Percentiles rank a stretch among this genome's conserved stretches.
Conservation (phyloP, 2,329 filamentous ascomycete species). For the Tolypocladium tundrense region DNA sequence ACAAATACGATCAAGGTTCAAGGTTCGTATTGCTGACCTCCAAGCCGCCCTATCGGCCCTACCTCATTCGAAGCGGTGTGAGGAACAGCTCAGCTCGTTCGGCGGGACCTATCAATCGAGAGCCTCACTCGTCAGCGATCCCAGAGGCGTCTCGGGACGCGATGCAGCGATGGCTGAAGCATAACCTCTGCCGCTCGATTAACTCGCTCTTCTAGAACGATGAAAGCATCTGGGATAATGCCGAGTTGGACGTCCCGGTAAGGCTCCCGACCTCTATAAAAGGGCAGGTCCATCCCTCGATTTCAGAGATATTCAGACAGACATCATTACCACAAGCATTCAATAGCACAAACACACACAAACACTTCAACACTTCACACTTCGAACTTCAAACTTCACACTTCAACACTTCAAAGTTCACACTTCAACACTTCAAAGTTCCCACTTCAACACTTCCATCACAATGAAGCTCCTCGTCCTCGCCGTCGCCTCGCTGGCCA, state of each 20-base stretch:
- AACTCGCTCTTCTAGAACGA: neutral
- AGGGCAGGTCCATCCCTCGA: neutral
- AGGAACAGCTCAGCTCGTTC: neutral
- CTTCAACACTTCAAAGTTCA: neutral
- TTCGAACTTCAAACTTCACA: no score
- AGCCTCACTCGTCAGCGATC: neutral
- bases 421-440: neutral
- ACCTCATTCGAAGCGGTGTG: neutral
- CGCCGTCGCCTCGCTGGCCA: neutral
- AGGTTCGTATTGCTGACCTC: neutral
- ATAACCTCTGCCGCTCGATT: neutral
- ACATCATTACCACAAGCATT: neutral
- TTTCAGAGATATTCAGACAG: neutral
- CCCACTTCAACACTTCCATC: neutral
- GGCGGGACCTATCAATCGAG: neutral
- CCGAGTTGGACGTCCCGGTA: neutral
- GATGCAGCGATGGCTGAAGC: neutral
- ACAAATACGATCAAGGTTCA: neutral
- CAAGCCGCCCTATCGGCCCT: neutral
- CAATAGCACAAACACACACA: no score
- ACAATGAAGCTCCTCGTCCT: neutral
- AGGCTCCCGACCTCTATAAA: neutral
- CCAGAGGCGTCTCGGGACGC: neutral
- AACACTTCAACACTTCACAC: neutral
- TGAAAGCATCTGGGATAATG: neutral